Evolutionary conservation across 2,329 filamentous ascomycete genomes (phyloP), one percentile per base, ranked within the genome.

Genomic region (Ceratocystis ficicola): DNA sequence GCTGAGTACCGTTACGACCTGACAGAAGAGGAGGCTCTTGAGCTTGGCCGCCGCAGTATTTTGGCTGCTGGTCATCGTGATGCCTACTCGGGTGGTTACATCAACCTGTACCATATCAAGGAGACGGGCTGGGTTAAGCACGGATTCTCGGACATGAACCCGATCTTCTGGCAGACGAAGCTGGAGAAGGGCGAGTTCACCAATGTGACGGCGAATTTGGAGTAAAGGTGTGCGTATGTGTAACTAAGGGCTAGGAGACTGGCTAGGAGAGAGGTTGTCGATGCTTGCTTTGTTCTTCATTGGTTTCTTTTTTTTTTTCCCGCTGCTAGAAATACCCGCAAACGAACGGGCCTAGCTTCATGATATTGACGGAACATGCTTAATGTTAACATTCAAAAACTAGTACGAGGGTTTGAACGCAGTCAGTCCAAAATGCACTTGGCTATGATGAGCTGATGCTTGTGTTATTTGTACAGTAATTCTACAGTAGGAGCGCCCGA

Each of bases 91-190:
- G 94, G 94, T 81, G 94, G 94, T 71, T 97, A 85, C 80, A 96
- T 99, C 83, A 99, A 99, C 80, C 76, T 97, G 74, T 99, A 99
- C 79, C 94, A 99, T 74, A 92, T 99, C 75, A 96, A 96, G 86
- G 93, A 99, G 81, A 88, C 91, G 70, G 94, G 94, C 72, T 99
- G 94, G 94, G 92, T 95, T 73, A 96, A 95, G 84, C 93, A 97
- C 75, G 94, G 94, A 69, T 99, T 99, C 83, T 91, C 81, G 74
- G 94, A 99, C 77, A 97, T 93, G 72, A 96, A 97, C 81, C 93
- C 93, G 57, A 95, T 97, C 75, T 99, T 99, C 87, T 99, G 94
- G 94, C 88, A 95, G 82, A 96, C 92, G 62, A 99, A 99, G 86
- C 79, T 99, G 73, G 88, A 96, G 76, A 95, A 95, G 85, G 92